These are phyloP conservation scores for Aspergillus ostianus DNA, from an alignment of 495 filamentous ascomycete species.

Conservation along the genomic window DNA sequence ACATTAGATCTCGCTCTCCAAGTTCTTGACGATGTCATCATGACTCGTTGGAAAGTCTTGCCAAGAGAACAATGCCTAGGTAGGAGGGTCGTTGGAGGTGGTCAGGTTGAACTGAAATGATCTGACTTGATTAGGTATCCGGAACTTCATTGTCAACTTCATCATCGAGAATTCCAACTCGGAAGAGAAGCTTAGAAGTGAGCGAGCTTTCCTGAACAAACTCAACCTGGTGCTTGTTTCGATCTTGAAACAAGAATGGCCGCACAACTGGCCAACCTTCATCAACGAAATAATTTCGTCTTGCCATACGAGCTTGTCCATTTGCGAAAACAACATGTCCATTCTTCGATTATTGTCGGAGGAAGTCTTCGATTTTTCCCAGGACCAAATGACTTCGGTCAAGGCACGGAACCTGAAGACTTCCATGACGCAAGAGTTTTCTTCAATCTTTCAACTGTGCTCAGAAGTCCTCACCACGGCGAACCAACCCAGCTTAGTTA, in stretches of 20 bases:
- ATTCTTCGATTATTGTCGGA: conserved; percentile 94
- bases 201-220: conserved; percentile 92
- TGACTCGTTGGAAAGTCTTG: conserved; percentile 97
- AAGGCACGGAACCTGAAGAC: conserved; percentile 96
- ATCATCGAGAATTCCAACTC: conserved; percentile 89
- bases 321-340: conserved; percentile 99
- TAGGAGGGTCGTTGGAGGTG: conserved; percentile 30
- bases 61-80: conserved; percentile 94
- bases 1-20: conserved; percentile 82
- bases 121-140: conserved; percentile 66
- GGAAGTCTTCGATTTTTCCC: conserved; percentile 98
- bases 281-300: conserved; percentile 99
- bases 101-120: conserved; percentile 1
- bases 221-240: conserved; percentile 95
- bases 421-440: conserved; percentile 97
- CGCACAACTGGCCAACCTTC: conserved; percentile 99
- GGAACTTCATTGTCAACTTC: conserved; percentile 96
- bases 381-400: conserved; percentile 95
- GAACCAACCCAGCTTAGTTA: conserved; percentile 82
- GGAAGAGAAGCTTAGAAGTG: conserved; percentile 76
- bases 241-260: conserved; percentile 99
- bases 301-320: conserved; percentile 88
- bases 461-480: conserved; percentile 88
- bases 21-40: conserved; percentile 96
- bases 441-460: conserved; percentile 94